Base-by-base conservation (phyloP, 352 stramenopile species). In the Phytophthora hybrid region DNA sequence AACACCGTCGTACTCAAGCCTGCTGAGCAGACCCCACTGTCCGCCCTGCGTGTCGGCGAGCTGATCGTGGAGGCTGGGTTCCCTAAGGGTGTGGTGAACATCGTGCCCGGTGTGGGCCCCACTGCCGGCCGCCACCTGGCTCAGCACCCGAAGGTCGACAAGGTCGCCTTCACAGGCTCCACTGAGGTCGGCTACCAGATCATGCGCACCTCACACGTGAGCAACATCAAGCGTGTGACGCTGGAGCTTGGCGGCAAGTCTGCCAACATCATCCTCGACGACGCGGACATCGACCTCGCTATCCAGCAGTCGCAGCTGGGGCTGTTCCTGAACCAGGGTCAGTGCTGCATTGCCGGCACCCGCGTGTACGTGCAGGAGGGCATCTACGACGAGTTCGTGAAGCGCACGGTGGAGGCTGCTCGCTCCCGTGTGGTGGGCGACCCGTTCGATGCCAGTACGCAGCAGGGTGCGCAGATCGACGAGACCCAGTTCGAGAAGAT, bases 1-100 rank as follows among this genome's bases (percentile, higher is more conserved):
- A 99, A 97, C 84, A 97, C 95, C 5, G 76, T 92, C 4, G 91
- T 99, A 9, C 66, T 99, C 1, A 99, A 99, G 78, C 97, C 97
- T 18, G 89, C 92, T 7, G 97, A 98, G 63, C 79, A 98, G 58
- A 99, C 97, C 18, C 97, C 97, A 7, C 73, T 99, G 58, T 97
- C 91, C 3, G 94, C 97, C 6, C 82, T 99, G 21, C 91, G 91
- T 19, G 72, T 99, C 4, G 81, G 83, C 23, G 81, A 90, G 60
- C 80, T 99, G n/a, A 93, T 94, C 44, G 78, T 87, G 5, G 74
- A 92, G 73, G 92, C 90, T 23, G 84, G 92, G 1, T 82, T 97
- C 55, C 93, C 92, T 13, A 63, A 76, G n/a, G 92, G 91, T 68
- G 91, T 97, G 29, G 57, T 97, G 32, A 97, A 97, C 83, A 84